Evolutionary conservation across 2,329 filamentous ascomycete species (phyloP).

Genomic region (Ustulina deusta): DNA sequence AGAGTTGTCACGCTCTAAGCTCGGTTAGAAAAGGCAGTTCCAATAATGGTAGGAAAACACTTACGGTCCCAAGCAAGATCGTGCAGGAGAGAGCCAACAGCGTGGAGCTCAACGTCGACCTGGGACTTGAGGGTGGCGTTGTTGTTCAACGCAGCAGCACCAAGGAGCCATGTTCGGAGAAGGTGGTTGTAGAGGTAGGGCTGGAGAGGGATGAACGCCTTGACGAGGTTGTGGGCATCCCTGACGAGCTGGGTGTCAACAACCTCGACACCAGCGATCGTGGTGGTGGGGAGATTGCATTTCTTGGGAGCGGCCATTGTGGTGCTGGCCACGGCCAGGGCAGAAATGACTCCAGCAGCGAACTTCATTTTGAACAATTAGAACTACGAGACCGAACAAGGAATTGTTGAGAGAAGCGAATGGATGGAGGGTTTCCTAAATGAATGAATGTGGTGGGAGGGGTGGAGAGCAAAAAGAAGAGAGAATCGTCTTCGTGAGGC

Average conservation of each 20-base stretch:
- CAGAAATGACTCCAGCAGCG: conserved; percentile 29
- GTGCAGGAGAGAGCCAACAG: conserved; percentile 38
- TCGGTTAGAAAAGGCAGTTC: not conserved
- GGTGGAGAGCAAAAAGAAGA: conserved; percentile 26
- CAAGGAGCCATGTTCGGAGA: conserved; percentile 40
- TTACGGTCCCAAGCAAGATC: conserved; percentile 42
- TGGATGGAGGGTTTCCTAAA: conserved; percentile 12
- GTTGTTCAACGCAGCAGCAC: conserved; percentile 41
- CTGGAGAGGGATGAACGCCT: conserved; percentile 36
- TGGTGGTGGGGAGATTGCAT: conserved; percentile 36
- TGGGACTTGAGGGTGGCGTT: conserved; percentile 41
- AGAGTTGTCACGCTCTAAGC: conserved; percentile 34
- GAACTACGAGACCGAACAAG: conserved; percentile 1
- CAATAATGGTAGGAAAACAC: not conserved
- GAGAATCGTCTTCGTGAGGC: conserved; percentile 2
- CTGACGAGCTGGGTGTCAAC: conserved; percentile 39
- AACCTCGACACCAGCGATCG: conserved; percentile 40
- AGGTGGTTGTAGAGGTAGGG: conserved; percentile 43
- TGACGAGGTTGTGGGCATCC: conserved; percentile 37
- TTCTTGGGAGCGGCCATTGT: conserved; percentile 29
- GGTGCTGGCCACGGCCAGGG: conserved; percentile 34
- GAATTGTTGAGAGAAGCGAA: conserved; percentile 16
- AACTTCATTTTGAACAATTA: conserved; percentile 40
- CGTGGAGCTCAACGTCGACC: conserved; percentile 41
- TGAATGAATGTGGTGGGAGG: conserved; percentile 34